Conservation (phyloP, 2,329 filamentous ascomycete genomes). For the Plenodomus tracheiphilus region DNA sequence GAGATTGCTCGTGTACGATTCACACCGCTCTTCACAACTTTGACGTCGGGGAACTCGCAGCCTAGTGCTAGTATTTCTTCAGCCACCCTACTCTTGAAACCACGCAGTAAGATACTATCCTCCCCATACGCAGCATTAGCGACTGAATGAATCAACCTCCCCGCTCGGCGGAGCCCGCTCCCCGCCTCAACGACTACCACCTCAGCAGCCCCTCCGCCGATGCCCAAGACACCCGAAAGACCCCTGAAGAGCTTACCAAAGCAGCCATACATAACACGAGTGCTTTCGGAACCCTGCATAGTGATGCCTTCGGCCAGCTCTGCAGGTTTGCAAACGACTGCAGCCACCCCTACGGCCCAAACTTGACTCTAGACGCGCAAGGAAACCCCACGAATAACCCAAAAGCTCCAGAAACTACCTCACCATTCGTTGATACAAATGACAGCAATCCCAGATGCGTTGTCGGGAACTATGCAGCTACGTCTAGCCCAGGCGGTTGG, state of each 20-base stretch:
- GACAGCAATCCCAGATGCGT: slow-evolving; percentile 14
- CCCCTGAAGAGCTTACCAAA: background rate
- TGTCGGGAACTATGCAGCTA: slow-evolving; percentile 13
- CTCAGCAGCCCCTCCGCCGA: background rate
- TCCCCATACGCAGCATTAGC: background rate
- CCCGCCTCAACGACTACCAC: background rate
- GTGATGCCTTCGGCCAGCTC: slow-evolving; percentile 1
- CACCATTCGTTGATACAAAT: slow-evolving; percentile 5
- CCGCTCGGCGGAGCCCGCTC: slow-evolving; percentile 3
- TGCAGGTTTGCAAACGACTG: slow-evolving; percentile 18
- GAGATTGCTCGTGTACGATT: background rate
- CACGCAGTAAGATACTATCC: background rate
- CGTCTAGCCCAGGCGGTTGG: slow-evolving; percentile 6
- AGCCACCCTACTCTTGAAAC: slow-evolving; percentile 2
- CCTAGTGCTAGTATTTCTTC: slow-evolving; percentile 2
- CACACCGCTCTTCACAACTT: background rate
- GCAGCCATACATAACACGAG: background rate
- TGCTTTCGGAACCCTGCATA: slow-evolving; percentile 5
- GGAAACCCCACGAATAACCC: slow-evolving; percentile 6
- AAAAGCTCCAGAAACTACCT: slow-evolving; percentile 1
- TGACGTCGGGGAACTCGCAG: background rate
- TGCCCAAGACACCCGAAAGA: background rate
- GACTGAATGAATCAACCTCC: slow-evolving; percentile 17
- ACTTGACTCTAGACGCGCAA: slow-evolving; percentile 6
- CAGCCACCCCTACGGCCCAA: slow-evolving; percentile 12